Evolutionary conservation across 495 filamentous ascomycete genomes (phyloP), one percentile per base, ranked within the genome.

Genomic region (Alectoria sarmentosa): DNA sequence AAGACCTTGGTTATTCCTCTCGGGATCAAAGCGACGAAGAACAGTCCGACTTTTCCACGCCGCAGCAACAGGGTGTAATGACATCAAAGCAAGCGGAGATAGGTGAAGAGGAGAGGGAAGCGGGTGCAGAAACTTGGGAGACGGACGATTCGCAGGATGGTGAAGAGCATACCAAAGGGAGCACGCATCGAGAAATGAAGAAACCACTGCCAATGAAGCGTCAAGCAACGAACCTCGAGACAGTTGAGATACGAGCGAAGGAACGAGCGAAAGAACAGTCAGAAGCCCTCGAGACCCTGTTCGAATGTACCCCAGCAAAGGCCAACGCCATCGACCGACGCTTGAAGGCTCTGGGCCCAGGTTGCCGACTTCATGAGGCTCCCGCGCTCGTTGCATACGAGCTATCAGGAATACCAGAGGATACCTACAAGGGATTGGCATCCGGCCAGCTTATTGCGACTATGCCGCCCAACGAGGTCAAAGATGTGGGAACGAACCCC

Each of bases 391-490:
- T 55, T 30, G 52, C 52, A 34, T 34, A 55, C 15, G 52, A 55
- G 30, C 52, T 55, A n/a, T 55, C 52, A 21, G 52, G 30, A 5
- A 55, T 55, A 55, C 52, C 52, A 30, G 30, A 55, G 26, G 52
- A 55, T 21, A 34, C 28, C 5, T 55, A 55, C 30, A 55, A 55
- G 52, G 52, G 52, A 14, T 34, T 55, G 6, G 52, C 30, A 34
- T 34, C 52, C 11, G 52, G 52, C 52, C 52, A 55, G 52, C 52
- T 55, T 15, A 19, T 55, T 55, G 52, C 52, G 52, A 55, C 52
- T 19, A 55, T 34, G 52, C 30, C 30, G 28, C 52, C 5, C 52
- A 55, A n/a, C 28, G 52, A 34, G 17, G 52, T 34, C 52, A 19
- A 55, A 19, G 52, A 23, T 10, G 4, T 4, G 30, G 52, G 52